A percentile compares a stretch with the other conserved stretches of the same genome.
These are phyloP conservation scores for Fraxinus cuspidata DNA, from an alignment of 257 asterid genomes.

Conservation along the genomic window DNA sequence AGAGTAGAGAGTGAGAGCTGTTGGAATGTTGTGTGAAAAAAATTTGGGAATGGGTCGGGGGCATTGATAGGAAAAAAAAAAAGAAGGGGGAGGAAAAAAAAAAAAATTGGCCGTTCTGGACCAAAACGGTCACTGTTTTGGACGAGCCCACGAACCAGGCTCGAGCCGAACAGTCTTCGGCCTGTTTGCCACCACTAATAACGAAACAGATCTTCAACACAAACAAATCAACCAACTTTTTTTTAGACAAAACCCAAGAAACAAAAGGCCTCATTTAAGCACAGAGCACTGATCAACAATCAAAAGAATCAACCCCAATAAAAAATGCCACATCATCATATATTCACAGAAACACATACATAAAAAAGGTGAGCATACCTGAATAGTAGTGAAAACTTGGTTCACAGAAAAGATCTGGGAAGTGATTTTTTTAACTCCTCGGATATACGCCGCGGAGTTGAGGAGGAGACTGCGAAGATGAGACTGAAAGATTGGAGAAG, in stretches of 20 bases:
- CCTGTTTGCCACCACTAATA: background rate
- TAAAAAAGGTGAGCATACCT: conserved; percentile 23
- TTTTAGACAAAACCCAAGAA: background rate
- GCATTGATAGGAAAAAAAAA: too few relatives aligned
- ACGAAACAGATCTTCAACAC: background rate
- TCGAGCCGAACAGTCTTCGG: too few relatives aligned
- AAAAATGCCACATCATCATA: background rate
- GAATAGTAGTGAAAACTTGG: conserved; percentile 20
- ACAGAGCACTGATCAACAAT: background rate
- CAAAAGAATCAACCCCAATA: background rate
- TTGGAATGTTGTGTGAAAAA: too few relatives aligned
- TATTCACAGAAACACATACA: background rate
- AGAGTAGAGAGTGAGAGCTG: too few relatives aligned
- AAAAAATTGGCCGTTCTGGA: too few relatives aligned
- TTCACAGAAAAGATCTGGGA: conserved; percentile 27
- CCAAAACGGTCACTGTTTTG: too few relatives aligned
- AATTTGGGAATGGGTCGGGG: too few relatives aligned
- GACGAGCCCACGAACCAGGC: too few relatives aligned
- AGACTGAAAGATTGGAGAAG: background rate
- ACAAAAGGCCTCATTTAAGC: conserved; percentile 8
- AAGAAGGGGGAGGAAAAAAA: too few relatives aligned
- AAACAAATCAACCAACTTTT: background rate
- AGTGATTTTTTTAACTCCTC: conserved; percentile 40
- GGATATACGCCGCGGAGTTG: conserved; percentile 63
- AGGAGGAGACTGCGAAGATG: conserved; percentile 15